Conservation (phyloP, 176 grass and related monocot genomes). For the Carex parvula region DNA sequence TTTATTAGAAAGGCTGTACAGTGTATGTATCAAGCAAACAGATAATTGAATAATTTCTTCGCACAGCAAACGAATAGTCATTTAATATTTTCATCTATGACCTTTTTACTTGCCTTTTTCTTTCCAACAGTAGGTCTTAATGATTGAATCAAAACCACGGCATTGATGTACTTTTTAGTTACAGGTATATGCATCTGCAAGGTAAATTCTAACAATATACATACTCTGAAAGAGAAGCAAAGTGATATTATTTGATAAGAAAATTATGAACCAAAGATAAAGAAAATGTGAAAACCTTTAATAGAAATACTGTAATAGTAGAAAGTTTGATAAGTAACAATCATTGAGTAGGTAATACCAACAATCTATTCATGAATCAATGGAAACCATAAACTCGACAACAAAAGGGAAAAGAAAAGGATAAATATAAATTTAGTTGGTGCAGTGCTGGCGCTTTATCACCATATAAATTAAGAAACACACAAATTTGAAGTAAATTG, state of each 20-base stretch:
- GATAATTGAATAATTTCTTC: slow-evolving; percentile 3
- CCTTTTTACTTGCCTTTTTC: not conserved
- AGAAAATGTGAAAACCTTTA: not conserved
- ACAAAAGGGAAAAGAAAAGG: not conserved
- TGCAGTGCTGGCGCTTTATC: not conserved
- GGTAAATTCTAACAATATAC: not conserved
- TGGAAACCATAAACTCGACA: not conserved
- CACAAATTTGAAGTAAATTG: not conserved
- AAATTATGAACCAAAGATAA: not conserved
- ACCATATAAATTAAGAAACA: not conserved
- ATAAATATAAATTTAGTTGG: not conserved
- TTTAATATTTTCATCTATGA: not conserved
- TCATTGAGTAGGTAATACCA: not conserved
- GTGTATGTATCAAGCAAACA: slow-evolving; percentile 22
- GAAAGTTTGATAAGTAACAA: not conserved
- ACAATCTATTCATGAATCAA: not conserved
- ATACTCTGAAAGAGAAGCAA: not conserved
- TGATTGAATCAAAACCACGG: not conserved
- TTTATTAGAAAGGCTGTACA: slow-evolving; percentile 24
- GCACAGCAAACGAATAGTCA: not conserved
- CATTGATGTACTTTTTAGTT: not conserved
- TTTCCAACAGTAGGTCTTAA: not conserved
- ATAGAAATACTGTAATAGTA: not conserved
- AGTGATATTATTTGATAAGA: not conserved
- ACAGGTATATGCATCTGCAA: not conserved